Evolutionary conservation across 1,284 basidiomycete species (phyloP).

Genomic region (Exobasidium cylindrosporum): DNA sequence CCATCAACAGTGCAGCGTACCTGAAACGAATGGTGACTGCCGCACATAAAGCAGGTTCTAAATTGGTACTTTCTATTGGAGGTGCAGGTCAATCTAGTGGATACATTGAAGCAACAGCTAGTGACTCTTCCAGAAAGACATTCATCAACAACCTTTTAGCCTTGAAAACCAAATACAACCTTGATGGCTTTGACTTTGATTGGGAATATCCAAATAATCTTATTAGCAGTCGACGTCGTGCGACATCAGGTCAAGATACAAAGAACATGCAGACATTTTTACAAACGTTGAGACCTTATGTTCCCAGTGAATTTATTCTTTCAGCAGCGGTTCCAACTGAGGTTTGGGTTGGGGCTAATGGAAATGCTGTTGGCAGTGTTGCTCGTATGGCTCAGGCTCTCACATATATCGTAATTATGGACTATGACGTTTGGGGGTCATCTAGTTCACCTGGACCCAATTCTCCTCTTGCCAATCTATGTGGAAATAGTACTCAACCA

Average conservation of each 20-base stretch:
- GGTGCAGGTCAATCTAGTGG: conserved; percentile 40
- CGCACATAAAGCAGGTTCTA: conserved; percentile 26
- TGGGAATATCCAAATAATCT: conserved; percentile 58
- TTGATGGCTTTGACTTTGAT: conserved; percentile 65
- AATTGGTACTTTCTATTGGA: conserved; percentile 38
- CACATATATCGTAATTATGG: conserved; percentile 48
- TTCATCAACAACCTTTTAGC: conserved; percentile 44
- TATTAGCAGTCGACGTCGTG: neutral
- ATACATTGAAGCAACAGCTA: conserved; percentile 34
- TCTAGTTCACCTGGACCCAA: conserved; percentile 34
- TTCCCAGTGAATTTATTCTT: conserved; percentile 56
- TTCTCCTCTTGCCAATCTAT: conserved; percentile 43
- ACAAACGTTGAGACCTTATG: conserved; percentile 56
- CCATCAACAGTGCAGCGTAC: conserved; percentile 16
- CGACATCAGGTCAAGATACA: conserved; percentile 25
- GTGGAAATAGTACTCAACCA: conserved; percentile 42
- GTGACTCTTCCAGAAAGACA: conserved; percentile 16
- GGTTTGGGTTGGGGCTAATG: conserved; percentile 30
- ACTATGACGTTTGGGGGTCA: conserved; percentile 48
- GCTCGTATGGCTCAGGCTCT: conserved; percentile 27
- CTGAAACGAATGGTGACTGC: conserved; percentile 31
- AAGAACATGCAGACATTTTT: conserved; percentile 44
- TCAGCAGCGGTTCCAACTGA: conserved; percentile 35
- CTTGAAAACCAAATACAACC: conserved; percentile 58
- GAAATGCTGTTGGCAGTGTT: conserved; percentile 31